Evolutionary conservation across 768 basidiomycete genomes (phyloP), one percentile per base, ranked within the genome.

Genomic region (Macrolepiota albuminosa): DNA sequence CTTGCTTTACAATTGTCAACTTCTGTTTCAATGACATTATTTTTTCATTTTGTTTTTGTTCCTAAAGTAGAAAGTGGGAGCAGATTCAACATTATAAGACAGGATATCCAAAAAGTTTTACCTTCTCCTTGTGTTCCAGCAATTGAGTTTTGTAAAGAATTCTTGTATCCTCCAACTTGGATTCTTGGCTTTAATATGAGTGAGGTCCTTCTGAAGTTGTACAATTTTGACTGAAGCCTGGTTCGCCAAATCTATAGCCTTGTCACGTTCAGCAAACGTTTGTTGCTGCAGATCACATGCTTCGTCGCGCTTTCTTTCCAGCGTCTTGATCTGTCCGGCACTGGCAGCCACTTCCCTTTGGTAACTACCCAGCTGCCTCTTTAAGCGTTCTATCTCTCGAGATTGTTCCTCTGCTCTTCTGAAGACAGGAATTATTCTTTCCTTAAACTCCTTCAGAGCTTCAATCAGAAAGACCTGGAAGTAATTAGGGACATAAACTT

Each of bases 351-450:
- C 10, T 14, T 68, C 63, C 29, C 47, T 54, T 34, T 58, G 53
- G 34, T 42, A 56, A 40, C 29, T 51, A 10, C 64, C 55, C 3
- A 69, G 56, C 3, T 68, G 67, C 18, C 56, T 48, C 33, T 63
- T 65, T 14, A 76, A 51, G 11, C 26, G 45, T 8, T 69, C 63
- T 31, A 75, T 67, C 40, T 75, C 68, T 31, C 65, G 61, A 4
- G 66, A 58, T 57, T 76, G 74, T 33, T 58, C 61, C 37, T 74
- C 71, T 14, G 70, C 57, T 49, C 62, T 66, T 33, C 61, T 64
- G 56, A 77, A 79, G 1, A 76, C 18, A 8, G 80, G 80, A 16
- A 73, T 64, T 16, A 81, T 76, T 7, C 78, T 75, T 21, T 72
- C 64, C 40, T 71, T 73, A 62, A 82, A 80, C 52, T 78, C 72